A percentile compares a stretch with the other conserved stretches of the same genome.
These are phyloP conservation scores for Macrophomina tecta DNA, from an alignment of 2,329 filamentous ascomycete genomes.

Conservation along the genomic window DNA sequence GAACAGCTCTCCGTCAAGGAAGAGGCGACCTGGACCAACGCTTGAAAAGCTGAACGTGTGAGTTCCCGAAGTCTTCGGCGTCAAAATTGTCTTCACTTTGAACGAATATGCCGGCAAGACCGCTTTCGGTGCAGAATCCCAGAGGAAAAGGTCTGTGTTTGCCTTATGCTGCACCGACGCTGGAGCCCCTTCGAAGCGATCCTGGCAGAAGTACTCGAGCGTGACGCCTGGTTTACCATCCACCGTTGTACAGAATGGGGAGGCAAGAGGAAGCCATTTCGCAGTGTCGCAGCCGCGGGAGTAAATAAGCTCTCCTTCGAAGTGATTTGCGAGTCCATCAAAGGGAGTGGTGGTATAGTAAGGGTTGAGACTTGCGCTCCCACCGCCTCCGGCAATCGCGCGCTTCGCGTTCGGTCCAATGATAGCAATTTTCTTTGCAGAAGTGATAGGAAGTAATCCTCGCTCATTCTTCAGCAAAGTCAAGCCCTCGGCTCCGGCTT, in stretches of 20 bases:
- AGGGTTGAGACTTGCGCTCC: constrained; percentile 71
- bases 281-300: constrained; percentile 68
- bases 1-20: constrained; percentile 63
- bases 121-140: constrained; percentile 70
- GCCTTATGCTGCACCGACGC: constrained; percentile 63
- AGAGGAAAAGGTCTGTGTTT: constrained; percentile 72
- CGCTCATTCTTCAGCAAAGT: constrained; percentile 70
- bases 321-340: constrained; percentile 44
- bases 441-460: constrained; percentile 63
- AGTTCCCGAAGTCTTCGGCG: constrained; percentile 63
- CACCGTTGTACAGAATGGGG: constrained; percentile 62
- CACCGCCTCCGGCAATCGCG: constrained; percentile 71
- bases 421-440: constrained; percentile 65
- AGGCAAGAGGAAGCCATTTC: constrained; percentile 70
- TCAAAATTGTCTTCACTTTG: constrained; percentile 65
- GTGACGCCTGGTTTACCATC: constrained; percentile 65
- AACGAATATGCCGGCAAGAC: constrained; percentile 70
- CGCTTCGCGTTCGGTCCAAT: constrained; percentile 72
- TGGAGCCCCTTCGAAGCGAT: constrained; percentile 65
- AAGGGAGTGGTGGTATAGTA: constrained; percentile 71
- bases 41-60: constrained; percentile 73
- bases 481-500: constrained; percentile 66
- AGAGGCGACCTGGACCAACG: constrained; percentile 68
- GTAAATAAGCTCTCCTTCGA: constrained; percentile 58
- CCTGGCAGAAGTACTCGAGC: constrained; percentile 69